Evolutionary conservation across 2,329 filamentous ascomycete species (phyloP).

Genomic region (Neoarthrinium moseri): DNA sequence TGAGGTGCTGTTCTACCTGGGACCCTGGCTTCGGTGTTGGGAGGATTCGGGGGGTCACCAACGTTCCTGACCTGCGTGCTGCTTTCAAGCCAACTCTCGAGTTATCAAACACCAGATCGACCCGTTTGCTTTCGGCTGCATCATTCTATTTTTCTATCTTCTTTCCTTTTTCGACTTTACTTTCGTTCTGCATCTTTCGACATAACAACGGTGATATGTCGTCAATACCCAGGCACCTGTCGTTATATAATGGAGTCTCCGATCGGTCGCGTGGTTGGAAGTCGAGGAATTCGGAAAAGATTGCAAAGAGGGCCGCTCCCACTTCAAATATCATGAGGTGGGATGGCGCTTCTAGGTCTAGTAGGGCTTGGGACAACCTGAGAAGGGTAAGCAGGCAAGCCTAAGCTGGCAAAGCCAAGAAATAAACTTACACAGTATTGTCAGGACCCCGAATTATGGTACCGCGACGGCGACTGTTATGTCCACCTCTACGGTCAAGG

Average conservation of each 20-base stretch:
- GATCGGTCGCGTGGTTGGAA: slow-evolving; percentile 34
- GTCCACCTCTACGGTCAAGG: slow-evolving; percentile 68
- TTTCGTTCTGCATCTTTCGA: neutral
- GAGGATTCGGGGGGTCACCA: too few species aligned
- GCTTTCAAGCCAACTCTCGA: too few species aligned
- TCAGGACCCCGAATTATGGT: slow-evolving; percentile 75
- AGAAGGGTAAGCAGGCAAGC: slow-evolving; percentile 39
- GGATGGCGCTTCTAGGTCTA: slow-evolving; percentile 47
- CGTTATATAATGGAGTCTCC: slow-evolving; percentile 32
- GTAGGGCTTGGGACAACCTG: slow-evolving; percentile 44
- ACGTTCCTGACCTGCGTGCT: too few species aligned
- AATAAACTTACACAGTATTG: slow-evolving; percentile 1
- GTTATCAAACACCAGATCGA: slow-evolving; percentile 2
- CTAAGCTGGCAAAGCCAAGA: neutral
- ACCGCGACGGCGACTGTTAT: slow-evolving; percentile 64
- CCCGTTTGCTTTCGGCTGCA: neutral
- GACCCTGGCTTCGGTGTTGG: neutral
- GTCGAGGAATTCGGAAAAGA: slow-evolving; percentile 29
- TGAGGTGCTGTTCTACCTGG: slow-evolving; percentile 1
- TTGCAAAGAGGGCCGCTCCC: slow-evolving; percentile 25
- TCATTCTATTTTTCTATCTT: neutral
- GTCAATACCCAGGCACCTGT: slow-evolving; percentile 15
- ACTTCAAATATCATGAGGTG: slow-evolving; percentile 42
- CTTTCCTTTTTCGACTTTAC: neutral
- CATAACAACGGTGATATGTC: slow-evolving; percentile 10